Conservation (phyloP, 805 yeast genomes). For the Monosporozyma unispora region DNA sequence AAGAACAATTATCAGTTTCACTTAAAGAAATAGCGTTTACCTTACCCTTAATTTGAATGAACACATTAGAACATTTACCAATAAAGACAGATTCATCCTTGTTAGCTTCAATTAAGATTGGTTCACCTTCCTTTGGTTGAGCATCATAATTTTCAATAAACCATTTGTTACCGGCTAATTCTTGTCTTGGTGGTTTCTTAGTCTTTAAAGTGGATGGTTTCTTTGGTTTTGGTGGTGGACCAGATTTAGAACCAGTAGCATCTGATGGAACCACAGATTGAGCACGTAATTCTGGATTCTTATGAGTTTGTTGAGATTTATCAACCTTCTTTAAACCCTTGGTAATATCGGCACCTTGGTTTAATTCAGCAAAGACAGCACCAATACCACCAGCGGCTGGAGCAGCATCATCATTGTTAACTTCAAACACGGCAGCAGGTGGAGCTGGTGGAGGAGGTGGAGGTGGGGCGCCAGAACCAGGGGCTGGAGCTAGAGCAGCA, state of each 20-base stretch:
- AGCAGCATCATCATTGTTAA: constrained; percentile 19
- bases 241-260: constrained; percentile 31
- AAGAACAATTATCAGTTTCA: constrained; percentile 60
- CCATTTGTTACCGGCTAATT: constrained; percentile 85
- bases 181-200: constrained; percentile 52
- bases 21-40: constrained; percentile 80
- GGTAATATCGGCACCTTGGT: constrained; percentile 77
- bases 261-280: constrained; percentile 40
- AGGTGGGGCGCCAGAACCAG: constrained; percentile 38
- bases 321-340: constrained; percentile 86
- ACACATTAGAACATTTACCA: constrained; percentile 64
- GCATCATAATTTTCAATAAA: constrained; percentile 68
- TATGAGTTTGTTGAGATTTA: constrained; percentile 87
- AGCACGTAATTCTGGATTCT: constrained; percentile 72
- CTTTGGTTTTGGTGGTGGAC: constrained; percentile 70
- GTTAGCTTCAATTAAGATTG: constrained; percentile 62
- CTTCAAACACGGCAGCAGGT: constrained; percentile 60
- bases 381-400: constrained; percentile 48
- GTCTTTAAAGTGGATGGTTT: constrained; percentile 58
- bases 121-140: constrained; percentile 30
- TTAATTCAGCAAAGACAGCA: constrained; percentile 89
- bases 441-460: constrained; percentile 96
- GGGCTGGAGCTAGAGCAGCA: constrained; percentile 23
- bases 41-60: constrained; percentile 82
- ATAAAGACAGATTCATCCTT: constrained; percentile 85